phyloP scores from a whole-genome alignment of 2,329 filamentous ascomycete species.

The Monilinia fructicola region DNA sequence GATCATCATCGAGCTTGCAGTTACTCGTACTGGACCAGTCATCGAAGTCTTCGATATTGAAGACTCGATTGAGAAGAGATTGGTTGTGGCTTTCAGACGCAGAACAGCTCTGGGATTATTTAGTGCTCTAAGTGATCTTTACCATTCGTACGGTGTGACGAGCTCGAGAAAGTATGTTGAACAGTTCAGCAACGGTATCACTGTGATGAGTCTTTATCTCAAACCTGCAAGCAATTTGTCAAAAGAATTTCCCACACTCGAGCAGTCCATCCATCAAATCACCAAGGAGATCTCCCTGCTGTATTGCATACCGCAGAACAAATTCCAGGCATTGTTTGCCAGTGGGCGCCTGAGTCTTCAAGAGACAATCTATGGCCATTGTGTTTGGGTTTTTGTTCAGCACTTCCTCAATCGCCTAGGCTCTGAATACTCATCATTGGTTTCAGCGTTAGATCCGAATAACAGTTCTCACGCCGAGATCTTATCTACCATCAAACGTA shows the following conservation, averaged over 20 bases:
- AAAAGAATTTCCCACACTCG: conserved; percentile 70
- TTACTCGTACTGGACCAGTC: conserved; percentile 83
- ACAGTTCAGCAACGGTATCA: conserved; percentile 98
- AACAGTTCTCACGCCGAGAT: conserved; percentile 82
- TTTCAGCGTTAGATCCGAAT: conserved; percentile 73
- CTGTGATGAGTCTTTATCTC: conserved; percentile 93
- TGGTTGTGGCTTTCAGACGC: conserved; percentile 92
- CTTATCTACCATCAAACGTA: conserved; percentile 90
- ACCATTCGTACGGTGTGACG: conserved; percentile 98
- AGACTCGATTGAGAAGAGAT: conserved; percentile 83
- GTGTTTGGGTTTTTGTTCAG: conserved; percentile 95
- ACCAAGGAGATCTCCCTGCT: conserved; percentile 97
- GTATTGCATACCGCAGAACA: conserved; percentile 97
- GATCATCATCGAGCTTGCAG: conserved; percentile 84
- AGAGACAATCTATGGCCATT: conserved; percentile 96
- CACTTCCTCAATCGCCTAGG: conserved; percentile 94
- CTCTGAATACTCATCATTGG: conserved; percentile 86
- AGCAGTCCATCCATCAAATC: conserved; percentile 96
- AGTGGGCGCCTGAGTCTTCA: conserved; percentile 85
- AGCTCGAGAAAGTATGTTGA: conserved; percentile 97
- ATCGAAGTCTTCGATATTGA: conserved; percentile 98
- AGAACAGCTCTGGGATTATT: conserved; percentile 91
- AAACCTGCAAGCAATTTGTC: conserved; percentile 65
- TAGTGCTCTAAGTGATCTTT: conserved; percentile 90
- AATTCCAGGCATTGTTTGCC: conserved; percentile 87